Percentiles rank a stretch among this genome's conserved stretches.
These are phyloP conservation scores for Sporothrix variecibatus DNA, from an alignment of 2,329 filamentous ascomycete genomes.

Conservation along the genomic window DNA sequence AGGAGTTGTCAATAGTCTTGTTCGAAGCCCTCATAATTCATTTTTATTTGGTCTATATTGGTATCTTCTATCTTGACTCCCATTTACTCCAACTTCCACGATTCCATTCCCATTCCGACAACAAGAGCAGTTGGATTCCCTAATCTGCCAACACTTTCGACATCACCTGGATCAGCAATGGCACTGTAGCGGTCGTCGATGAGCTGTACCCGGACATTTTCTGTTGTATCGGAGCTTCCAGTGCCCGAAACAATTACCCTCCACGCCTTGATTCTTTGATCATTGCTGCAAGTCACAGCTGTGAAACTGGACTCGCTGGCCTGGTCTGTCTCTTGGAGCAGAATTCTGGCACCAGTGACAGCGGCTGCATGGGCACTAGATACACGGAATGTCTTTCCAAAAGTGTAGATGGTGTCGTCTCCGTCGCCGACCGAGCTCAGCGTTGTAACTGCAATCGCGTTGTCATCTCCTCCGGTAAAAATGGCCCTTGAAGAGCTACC, in stretches of 20 bases:
- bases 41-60: conserved; percentile 8
- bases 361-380: conserved; percentile 70
- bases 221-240: too few relatives aligned
- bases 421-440: conserved; percentile 38
- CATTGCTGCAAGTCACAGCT: conserved; percentile 52
- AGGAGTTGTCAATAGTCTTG: too few relatives aligned
- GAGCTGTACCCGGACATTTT: conserved; percentile 40
- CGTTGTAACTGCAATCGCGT: conserved; percentile 65
- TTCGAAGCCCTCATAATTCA: not conserved
- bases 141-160: conserved; percentile 43
- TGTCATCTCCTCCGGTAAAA: conserved; percentile 85
- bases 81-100: conserved; percentile 39
- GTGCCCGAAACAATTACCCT: conserved; percentile 33
- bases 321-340: conserved; percentile 32
- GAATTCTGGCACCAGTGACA: conserved; percentile 59
- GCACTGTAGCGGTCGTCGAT: conserved; percentile 57
- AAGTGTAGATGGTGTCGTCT: conserved; percentile 20
- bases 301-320: conserved; percentile 28
- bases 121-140: conserved; percentile 38
- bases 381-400: conserved; percentile 40
- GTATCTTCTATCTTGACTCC: not conserved
- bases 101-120: conserved; percentile 51
- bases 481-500: conserved; percentile 46
- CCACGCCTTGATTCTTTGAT: conserved; percentile 63
- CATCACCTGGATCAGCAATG: conserved; percentile 60